Percentiles rank a stretch among this genome's conserved stretches.
phyloP scores from a whole-genome alignment of 179 eudicot species.

The Pouteria campechiana region DNA sequence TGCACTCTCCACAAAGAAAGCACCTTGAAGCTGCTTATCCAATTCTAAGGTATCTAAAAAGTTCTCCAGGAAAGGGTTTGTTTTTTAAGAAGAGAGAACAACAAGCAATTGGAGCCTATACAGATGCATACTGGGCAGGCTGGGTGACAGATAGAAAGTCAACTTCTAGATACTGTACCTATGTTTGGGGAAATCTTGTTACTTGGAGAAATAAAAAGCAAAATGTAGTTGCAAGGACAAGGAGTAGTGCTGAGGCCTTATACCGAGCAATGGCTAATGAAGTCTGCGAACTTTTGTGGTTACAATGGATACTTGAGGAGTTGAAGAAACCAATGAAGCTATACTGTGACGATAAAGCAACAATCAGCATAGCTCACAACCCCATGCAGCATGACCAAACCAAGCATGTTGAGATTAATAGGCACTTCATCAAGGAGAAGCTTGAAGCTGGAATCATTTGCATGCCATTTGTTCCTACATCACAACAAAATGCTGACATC shows the following conservation, averaged over 20 bases:
- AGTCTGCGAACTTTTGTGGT: neutral
- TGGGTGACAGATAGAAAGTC: neutral
- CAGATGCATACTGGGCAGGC: constrained; percentile 1
- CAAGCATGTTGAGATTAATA: constrained; percentile 2
- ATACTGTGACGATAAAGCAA: neutral
- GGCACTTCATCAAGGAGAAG: too few relatives aligned
- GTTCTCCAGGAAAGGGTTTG: neutral
- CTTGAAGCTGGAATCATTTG: too few relatives aligned
- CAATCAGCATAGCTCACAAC: constrained; percentile 1
- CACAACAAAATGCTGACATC: too few relatives aligned
- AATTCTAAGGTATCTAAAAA: neutral
- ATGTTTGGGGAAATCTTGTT: constrained; percentile 2
- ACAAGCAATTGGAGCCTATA: neutral
- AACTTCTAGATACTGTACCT: neutral
- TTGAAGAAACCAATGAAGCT: neutral
- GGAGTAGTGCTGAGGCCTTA: constrained; percentile 6
- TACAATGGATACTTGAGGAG: neutral
- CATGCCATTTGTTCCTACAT: too few relatives aligned
- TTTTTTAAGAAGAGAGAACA: neutral
- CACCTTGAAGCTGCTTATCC: neutral
- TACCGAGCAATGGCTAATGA: constrained; percentile 1
- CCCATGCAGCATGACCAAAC: constrained; percentile 3
- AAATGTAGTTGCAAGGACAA: neutral
- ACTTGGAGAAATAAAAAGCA: constrained; percentile 5
- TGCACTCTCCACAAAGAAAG: constrained; percentile 6